Conservation (phyloP, 2,329 filamentous ascomycete genomes). For the Diaporthe batatas region DNA sequence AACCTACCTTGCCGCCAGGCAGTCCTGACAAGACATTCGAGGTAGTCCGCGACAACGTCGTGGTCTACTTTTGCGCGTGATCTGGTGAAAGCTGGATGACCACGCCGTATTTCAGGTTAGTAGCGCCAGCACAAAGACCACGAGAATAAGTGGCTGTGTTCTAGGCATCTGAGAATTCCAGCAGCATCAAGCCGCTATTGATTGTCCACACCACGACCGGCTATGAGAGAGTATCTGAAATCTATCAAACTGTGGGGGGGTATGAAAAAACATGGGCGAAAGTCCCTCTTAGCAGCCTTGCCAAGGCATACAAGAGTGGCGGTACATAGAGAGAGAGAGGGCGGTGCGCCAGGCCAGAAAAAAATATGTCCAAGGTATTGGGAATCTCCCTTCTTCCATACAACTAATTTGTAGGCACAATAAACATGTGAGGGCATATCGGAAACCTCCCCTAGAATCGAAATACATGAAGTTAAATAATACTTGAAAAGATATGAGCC, state of each 20-base stretch:
- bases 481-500: slow-evolving; percentile 1
- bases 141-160: not conserved
- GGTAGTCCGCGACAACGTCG: too few relatives aligned
- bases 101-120: not conserved
- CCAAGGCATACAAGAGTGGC: not conserved
- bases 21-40: not conserved
- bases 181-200: slow-evolving; percentile 25
- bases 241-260: slow-evolving; percentile 35
- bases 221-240: slow-evolving; percentile 26
- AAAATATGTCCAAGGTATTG: not conserved
- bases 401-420: slow-evolving; percentile 27
- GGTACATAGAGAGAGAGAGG: slow-evolving; percentile 2
- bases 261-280: slow-evolving; percentile 34
- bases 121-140: not conserved
- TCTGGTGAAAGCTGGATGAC: too few relatives aligned
- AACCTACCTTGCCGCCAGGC: not conserved
- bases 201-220: slow-evolving; percentile 1
- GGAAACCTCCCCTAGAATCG: not conserved
- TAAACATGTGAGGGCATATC: not conserved
- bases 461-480: slow-evolving; percentile 22
- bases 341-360: slow-evolving; percentile 3
- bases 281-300: slow-evolving; percentile 22
- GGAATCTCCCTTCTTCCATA: slow-evolving; percentile 23
- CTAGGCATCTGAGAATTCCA: slow-evolving; percentile 1
- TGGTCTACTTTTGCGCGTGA: too few relatives aligned